A percentile compares a stretch with the other conserved stretches of the same genome.
These are phyloP conservation scores for Brassica juncea DNA, from an alignment of 345 rosid genomes.

Conservation along the genomic window DNA sequence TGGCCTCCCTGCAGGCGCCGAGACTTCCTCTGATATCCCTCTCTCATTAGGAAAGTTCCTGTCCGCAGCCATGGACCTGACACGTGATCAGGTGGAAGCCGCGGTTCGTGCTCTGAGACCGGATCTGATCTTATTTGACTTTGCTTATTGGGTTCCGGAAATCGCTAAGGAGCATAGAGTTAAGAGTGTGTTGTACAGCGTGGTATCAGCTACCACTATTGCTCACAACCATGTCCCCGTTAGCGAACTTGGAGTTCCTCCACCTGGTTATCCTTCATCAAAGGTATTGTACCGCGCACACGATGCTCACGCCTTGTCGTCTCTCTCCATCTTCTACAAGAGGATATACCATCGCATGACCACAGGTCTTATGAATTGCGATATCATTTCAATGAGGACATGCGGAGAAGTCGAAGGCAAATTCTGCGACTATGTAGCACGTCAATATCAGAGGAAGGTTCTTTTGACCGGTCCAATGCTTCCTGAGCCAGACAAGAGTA, in stretches of 20 bases:
- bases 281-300: too few species aligned
- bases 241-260: too few species aligned
- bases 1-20: neutral
- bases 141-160: too few species aligned
- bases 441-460: neutral
- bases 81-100: neutral
- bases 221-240: too few species aligned
- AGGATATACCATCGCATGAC: neutral
- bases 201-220: too few species aligned
- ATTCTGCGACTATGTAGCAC: neutral
- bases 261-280: too few species aligned
- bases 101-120: neutral
- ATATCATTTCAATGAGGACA: neutral
- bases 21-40: neutral
- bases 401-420: neutral
- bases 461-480: neutral
- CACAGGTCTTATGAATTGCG: neutral
- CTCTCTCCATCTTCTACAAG: neutral
- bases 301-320: too few species aligned
- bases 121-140: neutral
- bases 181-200: too few species aligned
- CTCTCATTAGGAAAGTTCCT: neutral
- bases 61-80: neutral
- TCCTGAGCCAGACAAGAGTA: neutral
- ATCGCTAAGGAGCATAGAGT: too few species aligned